A percentile compares a stretch with the other conserved stretches of the same genome.
Conservation (phyloP, 306 rosid species). For the Chamaecrista fasciculata region DNA sequence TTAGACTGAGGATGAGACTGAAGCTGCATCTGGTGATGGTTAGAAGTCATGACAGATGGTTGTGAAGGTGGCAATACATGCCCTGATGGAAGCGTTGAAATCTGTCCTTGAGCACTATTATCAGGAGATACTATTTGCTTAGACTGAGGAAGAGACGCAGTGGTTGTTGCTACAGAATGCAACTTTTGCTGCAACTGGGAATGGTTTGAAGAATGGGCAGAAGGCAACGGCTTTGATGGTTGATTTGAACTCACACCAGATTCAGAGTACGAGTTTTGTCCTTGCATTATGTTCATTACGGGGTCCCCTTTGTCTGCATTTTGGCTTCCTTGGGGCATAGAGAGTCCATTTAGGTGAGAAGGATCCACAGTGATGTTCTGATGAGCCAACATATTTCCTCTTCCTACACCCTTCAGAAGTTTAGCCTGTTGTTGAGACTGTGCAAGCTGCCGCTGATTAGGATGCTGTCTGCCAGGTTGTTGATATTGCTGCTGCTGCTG, state of each 20-base stretch:
- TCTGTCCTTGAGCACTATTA: slow-evolving; percentile 53
- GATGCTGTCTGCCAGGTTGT: slow-evolving; percentile 88
- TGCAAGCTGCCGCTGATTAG: slow-evolving; percentile 67
- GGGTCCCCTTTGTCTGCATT: slow-evolving; percentile 88
- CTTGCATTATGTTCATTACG: slow-evolving; percentile 69
- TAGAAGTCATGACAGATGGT: slow-evolving; percentile 49
- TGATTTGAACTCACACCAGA: slow-evolving; percentile 64
- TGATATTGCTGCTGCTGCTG: slow-evolving; percentile 75
- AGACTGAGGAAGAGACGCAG: slow-evolving; percentile 56
- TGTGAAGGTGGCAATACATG: slow-evolving; percentile 54
- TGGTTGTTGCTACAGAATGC: slow-evolving; percentile 49
- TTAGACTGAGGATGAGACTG: slow-evolving; percentile 57
- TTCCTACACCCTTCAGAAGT: slow-evolving; percentile 75
- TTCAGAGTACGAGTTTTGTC: slow-evolving; percentile 68
- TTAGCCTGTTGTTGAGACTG: slow-evolving; percentile 85
- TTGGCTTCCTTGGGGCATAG: slow-evolving; percentile 74
- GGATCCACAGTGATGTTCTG: slow-evolving; percentile 72
- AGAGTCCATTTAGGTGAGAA: slow-evolving; percentile 72
- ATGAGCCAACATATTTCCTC: slow-evolving; percentile 62
- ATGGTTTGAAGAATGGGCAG: slow-evolving; percentile 60
- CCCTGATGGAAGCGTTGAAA: slow-evolving; percentile 51
- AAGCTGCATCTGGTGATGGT: slow-evolving; percentile 50
- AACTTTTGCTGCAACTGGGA: slow-evolving; percentile 72
- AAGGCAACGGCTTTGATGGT: slow-evolving; percentile 61
- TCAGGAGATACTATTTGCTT: slow-evolving; percentile 64